phyloP scores from a whole-genome alignment of 129 eudicot species.

The Helianthus tuberosus region DNA sequence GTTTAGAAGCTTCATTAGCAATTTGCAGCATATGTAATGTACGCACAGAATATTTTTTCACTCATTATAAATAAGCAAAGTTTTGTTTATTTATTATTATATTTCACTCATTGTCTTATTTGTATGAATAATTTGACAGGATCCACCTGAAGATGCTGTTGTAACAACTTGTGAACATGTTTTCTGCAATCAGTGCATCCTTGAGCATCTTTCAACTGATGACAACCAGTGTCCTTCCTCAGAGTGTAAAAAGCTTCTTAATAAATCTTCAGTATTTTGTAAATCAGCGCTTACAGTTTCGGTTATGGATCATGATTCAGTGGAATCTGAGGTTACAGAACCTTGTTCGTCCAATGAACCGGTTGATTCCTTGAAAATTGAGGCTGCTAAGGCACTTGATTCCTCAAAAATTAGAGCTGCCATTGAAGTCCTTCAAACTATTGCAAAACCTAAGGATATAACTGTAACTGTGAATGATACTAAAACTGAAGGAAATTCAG shows the following conservation, averaged over 20 bases:
- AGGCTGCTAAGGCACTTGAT: slow-evolving; percentile 42
- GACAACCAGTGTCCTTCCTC: slow-evolving; percentile 76
- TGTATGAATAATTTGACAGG: slow-evolving; percentile 41
- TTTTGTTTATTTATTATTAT: neutral
- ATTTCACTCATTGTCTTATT: neutral
- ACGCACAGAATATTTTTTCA: slow-evolving; percentile 26
- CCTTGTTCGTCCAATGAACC: slow-evolving; percentile 25
- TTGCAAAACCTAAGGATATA: slow-evolving; percentile 27
- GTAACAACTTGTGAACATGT: slow-evolving; percentile 88
- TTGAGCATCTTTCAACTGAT: slow-evolving; percentile 73
- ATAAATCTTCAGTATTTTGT: slow-evolving; percentile 54
- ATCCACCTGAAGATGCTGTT: slow-evolving; percentile 96
- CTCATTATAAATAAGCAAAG: neutral
- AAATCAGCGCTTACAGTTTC: slow-evolving; percentile 48
- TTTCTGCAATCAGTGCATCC: slow-evolving; percentile 89
- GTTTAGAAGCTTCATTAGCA: slow-evolving; percentile 84
- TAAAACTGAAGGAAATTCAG: slow-evolving; percentile 21
- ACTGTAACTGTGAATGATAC: slow-evolving; percentile 6
- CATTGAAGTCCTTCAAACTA: slow-evolving; percentile 26
- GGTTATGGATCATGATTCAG: slow-evolving; percentile 40
- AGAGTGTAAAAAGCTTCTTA: slow-evolving; percentile 65
- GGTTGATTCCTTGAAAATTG: slow-evolving; percentile 20
- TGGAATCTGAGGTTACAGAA: slow-evolving; percentile 34
- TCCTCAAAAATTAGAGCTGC: slow-evolving; percentile 89
- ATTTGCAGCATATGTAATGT: slow-evolving; percentile 87